Percentiles rank a stretch among this genome's conserved stretches.
These are phyloP conservation scores for Auriscalpium vulgare DNA, from an alignment of 768 basidiomycete genomes.

Conservation along the genomic window DNA sequence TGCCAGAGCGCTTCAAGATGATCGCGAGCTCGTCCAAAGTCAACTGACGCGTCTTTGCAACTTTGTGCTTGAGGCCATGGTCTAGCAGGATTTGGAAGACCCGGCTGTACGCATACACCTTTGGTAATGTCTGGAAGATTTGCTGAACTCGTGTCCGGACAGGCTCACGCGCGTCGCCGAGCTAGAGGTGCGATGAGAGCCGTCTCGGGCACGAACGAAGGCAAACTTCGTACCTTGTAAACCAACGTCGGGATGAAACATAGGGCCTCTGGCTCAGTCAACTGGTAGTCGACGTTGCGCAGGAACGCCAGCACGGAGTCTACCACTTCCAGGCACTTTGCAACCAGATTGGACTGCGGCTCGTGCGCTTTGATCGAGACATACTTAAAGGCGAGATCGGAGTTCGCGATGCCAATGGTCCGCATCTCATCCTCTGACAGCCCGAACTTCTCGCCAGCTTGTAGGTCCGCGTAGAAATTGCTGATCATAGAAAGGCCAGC, in stretches of 20 bases:
- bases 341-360: conserved; percentile 81
- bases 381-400: conserved; percentile 91
- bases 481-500: conserved; percentile 65
- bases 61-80: conserved; percentile 83
- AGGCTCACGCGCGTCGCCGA: conserved; percentile 86
- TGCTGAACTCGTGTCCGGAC: conserved; percentile 73
- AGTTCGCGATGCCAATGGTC: conserved; percentile 71
- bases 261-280: conserved; percentile 79
- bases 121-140: conserved; percentile 78
- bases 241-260: conserved; percentile 88
- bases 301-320: conserved; percentile 74
- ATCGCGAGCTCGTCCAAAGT: conserved; percentile 73
- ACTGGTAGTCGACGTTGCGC: conserved; percentile 61
- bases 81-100: conserved; percentile 84
- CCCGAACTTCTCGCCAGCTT: conserved; percentile 43
- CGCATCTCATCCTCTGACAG: conserved; percentile 40
- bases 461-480: conserved; percentile 62
- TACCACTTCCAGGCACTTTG: conserved; percentile 83
- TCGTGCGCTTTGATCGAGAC: conserved; percentile 84
- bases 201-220: not conserved
- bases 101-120: conserved; percentile 89
- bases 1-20: conserved; percentile 75
- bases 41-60: conserved; percentile 86
- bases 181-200: conserved; percentile 35
- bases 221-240: conserved; percentile 62